Base-by-base conservation (phyloP, 768 basidiomycete species). In the Cytidiella melzeri region DNA sequence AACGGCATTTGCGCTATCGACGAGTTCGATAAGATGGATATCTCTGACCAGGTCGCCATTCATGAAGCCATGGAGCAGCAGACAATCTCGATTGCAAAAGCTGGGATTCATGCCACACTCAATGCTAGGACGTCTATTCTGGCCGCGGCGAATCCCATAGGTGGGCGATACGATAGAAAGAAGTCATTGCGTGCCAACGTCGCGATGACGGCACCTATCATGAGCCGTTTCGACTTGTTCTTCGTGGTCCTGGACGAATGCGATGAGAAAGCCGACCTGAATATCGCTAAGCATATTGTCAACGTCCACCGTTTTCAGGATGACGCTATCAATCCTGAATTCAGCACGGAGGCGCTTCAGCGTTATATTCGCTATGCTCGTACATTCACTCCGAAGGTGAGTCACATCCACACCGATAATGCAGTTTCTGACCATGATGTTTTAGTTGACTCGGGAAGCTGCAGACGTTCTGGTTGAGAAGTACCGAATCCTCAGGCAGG, bases 1-100 rank as follows among this genome's bases (percentile, higher is more conserved):
- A 98, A 98, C 58, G 96, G 96, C 6, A 97, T 98, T 64, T 99
- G 96, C 63, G 94, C 94, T n/a, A 99, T 99, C 60, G 96, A 99
- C 70, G 96, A 98, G 68, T 99, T 99, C 61, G 96, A 99, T 79
- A 99, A 99, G 69, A 99, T 99, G 96, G 95, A 98, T 65, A 83
- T 97, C 45, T 84, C 90, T 0, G 96, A 98, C 66, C 96, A 98
- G 66, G 92, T 98, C 38, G 96, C 96, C 28, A 98, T 99, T 59
- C 96, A 99, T 75, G 95, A 98, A 75, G 95, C 95, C 6, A 98
- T 98, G 95, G 95, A 98, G 83, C 95, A 98, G 70, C 94, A 97
- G 70, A 98, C 95, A 1, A 97, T 98, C 59, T 96, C 93, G 24
- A 97, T 98, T 55, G 96, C 96, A 37, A 99, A 99, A 66, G 96